Base-by-base conservation (phyloP, 495 filamentous ascomycete genomes). In the Alectoria sarmentosa region DNA sequence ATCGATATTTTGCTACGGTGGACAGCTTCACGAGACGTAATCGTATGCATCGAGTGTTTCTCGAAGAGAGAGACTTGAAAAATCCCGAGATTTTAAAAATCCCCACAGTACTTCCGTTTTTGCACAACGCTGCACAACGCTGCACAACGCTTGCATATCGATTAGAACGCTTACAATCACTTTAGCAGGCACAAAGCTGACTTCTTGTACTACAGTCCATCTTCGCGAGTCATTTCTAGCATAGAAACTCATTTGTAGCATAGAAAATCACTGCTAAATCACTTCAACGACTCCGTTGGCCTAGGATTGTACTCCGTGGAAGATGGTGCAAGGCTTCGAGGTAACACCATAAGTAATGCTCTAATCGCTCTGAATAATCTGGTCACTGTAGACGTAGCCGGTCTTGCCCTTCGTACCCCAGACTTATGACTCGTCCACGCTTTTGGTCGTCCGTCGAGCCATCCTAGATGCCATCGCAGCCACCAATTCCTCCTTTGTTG, bases 401-500 rank as follows among this genome's bases (percentile, higher is more conserved):
- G 34, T 21, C 5, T 52, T 30, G 5, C 13, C 7, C 26, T 2
- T 4, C 9, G 14, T 17, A 30, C 48, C 23, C 26, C 9, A 52
- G 26, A 52, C 6, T 8, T 3, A 49, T 52, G 48, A 28, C 13
- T 52, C 48, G 11, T 52, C 23, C 10, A 26, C 4, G 36, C n/a
- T 28, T 28, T 49, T 42, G 17, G 26, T 46, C 55, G 1, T 42
- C 36, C 5, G n/a, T 26, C 1, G 21, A 49, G 67, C 60, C 65
- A 54, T 32, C 55, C 56, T 69, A 59, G 56, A 82, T 82, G 80
- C 79, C 79, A 56, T 77, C 75, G 61, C 77, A 81, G 73, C 77
- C 76, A 63, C 71, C 76, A 65, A 81, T 89, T 64, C 90, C 91
- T 30, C 84, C 82, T 62, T 83, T 89, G 13, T 61, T 73, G 30